phyloP scores from a whole-genome alignment of 805 yeast species.

The Starmera amethionina region DNA sequence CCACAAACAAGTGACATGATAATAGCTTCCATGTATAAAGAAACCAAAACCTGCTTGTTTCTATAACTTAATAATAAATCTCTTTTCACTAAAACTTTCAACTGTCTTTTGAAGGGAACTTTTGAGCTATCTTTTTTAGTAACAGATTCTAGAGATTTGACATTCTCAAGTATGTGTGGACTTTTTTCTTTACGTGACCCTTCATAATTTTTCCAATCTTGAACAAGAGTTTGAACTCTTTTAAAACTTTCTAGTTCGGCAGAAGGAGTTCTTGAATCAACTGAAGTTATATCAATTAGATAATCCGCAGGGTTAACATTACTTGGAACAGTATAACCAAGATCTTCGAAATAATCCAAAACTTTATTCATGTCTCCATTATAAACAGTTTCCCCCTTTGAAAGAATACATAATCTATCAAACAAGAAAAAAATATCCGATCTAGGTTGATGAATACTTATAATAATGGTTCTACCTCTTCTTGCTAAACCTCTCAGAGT shows the following conservation, averaged over 20 bases:
- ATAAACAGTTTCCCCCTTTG: slow-evolving; percentile 43
- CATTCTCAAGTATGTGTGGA: neutral
- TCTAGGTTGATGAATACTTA: slow-evolving; percentile 82
- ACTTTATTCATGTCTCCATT: slow-evolving; percentile 35
- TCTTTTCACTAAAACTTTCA: slow-evolving; percentile 30
- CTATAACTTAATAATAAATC: slow-evolving; percentile 31
- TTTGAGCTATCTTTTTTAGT: slow-evolving; percentile 6
- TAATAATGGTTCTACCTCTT: slow-evolving; percentile 59
- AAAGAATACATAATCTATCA: slow-evolving; percentile 58
- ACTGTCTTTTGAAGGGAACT: slow-evolving; percentile 35
- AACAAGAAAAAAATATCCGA: slow-evolving; percentile 67
- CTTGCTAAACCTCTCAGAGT: slow-evolving; percentile 51
- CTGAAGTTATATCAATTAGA: slow-evolving; percentile 37
- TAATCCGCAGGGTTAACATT: slow-evolving; percentile 44
- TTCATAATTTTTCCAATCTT: slow-evolving; percentile 23
- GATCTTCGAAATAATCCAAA: slow-evolving; percentile 32
- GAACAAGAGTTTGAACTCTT: slow-evolving; percentile 22
- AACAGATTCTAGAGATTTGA: neutral
- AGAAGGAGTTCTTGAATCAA: slow-evolving; percentile 30
- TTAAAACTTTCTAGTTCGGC: slow-evolving; percentile 23
- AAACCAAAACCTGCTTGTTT: slow-evolving; percentile 32
- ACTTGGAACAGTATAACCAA: slow-evolving; percentile 32
- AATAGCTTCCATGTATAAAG: slow-evolving; percentile 10
- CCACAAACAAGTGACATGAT: slow-evolving; percentile 36
- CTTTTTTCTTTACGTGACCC: neutral